Conservation (phyloP, 495 filamentous ascomycete species). For the Chaetomium tenue region DNA sequence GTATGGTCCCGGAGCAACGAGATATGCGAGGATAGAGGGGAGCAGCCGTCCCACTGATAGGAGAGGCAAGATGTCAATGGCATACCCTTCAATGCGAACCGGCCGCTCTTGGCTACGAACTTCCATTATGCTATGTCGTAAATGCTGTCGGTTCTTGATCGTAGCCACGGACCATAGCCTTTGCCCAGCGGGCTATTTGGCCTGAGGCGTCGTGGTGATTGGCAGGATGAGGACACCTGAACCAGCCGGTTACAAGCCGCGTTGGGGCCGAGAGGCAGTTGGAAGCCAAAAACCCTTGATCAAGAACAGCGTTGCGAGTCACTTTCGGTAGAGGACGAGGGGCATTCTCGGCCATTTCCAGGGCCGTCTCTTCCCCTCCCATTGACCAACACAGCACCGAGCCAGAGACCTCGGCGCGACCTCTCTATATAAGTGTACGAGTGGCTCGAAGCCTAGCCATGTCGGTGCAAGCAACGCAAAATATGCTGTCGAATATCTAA, state of each 20-base stretch:
- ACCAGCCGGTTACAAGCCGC: no score
- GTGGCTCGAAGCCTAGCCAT: neutral
- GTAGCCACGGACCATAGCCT: no score
- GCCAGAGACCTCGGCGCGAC: neutral
- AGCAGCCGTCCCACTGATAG: neutral
- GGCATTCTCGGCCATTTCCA: neutral
- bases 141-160: no score
- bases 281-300: no score
- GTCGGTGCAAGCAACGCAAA: neutral
- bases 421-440: conserved; percentile 17
- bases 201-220: no score
- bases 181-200: no score
- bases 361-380: neutral
- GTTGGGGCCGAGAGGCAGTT: no score
- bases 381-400: neutral
- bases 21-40: conserved; percentile 23
- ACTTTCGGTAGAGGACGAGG: neutral
- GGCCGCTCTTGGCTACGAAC: no score
- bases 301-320: no score
- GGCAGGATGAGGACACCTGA: no score
- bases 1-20: conserved; percentile 69
- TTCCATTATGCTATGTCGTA: no score
- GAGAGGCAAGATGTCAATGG: neutral
- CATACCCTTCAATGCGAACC: no score
- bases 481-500: neutral